A percentile compares a stretch with the other conserved stretches of the same genome.
Conservation (phyloP, 2,329 filamentous ascomycete species). For the Aspergillus versicolor region DNA sequence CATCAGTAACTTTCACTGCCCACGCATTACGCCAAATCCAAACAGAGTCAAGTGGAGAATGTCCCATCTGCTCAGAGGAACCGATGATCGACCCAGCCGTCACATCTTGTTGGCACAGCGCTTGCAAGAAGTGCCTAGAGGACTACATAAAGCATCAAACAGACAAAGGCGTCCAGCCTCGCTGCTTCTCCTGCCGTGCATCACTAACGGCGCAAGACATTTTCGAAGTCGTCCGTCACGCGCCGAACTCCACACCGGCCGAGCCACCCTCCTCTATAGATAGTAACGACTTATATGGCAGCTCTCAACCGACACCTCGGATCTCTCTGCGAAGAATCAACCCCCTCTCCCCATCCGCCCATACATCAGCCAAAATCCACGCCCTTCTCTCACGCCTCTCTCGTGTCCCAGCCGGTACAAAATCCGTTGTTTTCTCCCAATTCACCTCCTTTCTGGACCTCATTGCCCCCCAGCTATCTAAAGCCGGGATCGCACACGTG, state of each 20-base stretch:
- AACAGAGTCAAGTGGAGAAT: constrained; percentile 83
- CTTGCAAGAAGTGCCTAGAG: constrained; percentile 89
- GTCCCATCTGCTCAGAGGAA: constrained; percentile 91
- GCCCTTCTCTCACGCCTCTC: constrained; percentile 75
- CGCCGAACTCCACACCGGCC: constrained; percentile 44
- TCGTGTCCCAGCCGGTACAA: constrained; percentile 67
- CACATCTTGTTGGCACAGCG: constrained; percentile 96
- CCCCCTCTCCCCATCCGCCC: constrained; percentile 58
- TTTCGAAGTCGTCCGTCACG: constrained; percentile 84
- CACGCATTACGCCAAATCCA: constrained; percentile 90
- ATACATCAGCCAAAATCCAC: constrained; percentile 78
- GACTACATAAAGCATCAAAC: constrained; percentile 86
- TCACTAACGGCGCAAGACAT: constrained; percentile 78
- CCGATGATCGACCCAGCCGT: constrained; percentile 94
- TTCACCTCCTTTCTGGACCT: constrained; percentile 95
- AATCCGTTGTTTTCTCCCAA: constrained; percentile 93
- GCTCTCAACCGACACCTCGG: constrained; percentile 42
- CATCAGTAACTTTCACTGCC: constrained; percentile 74
- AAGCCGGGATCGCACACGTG: constrained; percentile 73
- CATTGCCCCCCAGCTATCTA: constrained; percentile 75
- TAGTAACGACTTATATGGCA: constrained; percentile 38
- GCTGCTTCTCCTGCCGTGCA: constrained; percentile 89
- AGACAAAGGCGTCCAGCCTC: constrained; percentile 70
- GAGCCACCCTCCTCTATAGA: constrained; percentile 31
- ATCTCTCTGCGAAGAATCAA: constrained; percentile 63